Conservation (phyloP, 2,329 filamentous ascomycete species). For the Stromatinia cepivora region DNA sequence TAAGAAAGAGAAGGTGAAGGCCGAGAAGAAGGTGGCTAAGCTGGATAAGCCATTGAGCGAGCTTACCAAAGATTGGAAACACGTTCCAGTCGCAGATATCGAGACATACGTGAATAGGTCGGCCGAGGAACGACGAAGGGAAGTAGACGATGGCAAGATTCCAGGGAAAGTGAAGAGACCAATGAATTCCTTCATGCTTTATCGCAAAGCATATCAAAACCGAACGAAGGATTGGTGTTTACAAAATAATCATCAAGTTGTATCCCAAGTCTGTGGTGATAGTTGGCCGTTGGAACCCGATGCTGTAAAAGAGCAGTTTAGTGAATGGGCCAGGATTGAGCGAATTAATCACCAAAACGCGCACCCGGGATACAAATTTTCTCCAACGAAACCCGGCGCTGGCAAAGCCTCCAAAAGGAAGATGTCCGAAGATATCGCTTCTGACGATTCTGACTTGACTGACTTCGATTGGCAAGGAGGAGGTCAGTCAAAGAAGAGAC, state of each 20-base stretch:
- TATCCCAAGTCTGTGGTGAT: slow-evolving; percentile 81
- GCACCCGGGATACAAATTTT: slow-evolving; percentile 92
- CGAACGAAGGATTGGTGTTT: slow-evolving; percentile 77
- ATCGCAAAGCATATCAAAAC: slow-evolving; percentile 88
- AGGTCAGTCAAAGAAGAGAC: slow-evolving; percentile 32
- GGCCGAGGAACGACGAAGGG: slow-evolving; percentile 62
- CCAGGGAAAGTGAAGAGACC: slow-evolving; percentile 81
- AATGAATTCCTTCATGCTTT: slow-evolving; percentile 98
- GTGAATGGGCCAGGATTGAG: slow-evolving; percentile 75
- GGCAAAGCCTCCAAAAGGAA: slow-evolving; percentile 53
- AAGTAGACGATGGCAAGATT: slow-evolving; percentile 67
- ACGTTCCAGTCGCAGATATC: slow-evolving; percentile 73
- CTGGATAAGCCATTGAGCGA: slow-evolving; percentile 69
- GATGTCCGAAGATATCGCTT: slow-evolving; percentile 43
- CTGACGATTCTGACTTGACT: slow-evolving; percentile 48
- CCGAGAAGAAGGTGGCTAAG: slow-evolving; percentile 51
- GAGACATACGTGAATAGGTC: slow-evolving; percentile 74
- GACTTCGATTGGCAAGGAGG: slow-evolving; percentile 46
- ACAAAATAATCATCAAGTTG: slow-evolving; percentile 90
- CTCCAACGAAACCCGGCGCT: slow-evolving; percentile 66
- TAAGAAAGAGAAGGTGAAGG: slow-evolving; percentile 45
- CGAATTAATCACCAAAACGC: slow-evolving; percentile 80
- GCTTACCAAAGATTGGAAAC: slow-evolving; percentile 61
- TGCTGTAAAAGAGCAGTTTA: slow-evolving; percentile 73
- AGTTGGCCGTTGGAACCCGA: slow-evolving; percentile 82